Conservation (phyloP, 768 basidiomycete genomes). For the Cystofilobasidium capitatum region DNA sequence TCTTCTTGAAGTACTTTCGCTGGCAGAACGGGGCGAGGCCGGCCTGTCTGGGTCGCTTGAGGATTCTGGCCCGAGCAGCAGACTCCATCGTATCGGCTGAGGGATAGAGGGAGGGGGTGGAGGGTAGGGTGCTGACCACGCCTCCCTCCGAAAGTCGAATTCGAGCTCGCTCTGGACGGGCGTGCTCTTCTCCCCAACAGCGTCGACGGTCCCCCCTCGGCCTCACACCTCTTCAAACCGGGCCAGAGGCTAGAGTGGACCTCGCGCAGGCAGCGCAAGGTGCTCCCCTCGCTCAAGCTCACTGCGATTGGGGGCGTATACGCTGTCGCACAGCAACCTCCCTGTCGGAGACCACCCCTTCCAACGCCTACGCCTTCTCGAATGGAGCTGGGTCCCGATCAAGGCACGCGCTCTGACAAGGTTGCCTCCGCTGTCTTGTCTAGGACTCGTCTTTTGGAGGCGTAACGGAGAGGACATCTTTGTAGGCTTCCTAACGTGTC, state of each 20-base stretch:
- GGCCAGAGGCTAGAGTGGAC: background rate
- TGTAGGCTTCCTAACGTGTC: no score
- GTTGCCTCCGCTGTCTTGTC: no score
- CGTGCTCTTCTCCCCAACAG: background rate
- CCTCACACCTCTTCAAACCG: background rate
- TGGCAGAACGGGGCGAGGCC: conserved; percentile 46
- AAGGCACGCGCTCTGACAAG: no score
- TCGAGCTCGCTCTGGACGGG: background rate
- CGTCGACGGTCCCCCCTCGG: background rate
- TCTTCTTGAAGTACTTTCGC: conserved; percentile 93
- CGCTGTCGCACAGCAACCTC: background rate
- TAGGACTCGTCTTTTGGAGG: no score
- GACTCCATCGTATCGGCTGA: conserved; percentile 8
- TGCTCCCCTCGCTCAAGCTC: background rate
- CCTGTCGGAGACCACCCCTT: no score
- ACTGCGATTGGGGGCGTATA: background rate
- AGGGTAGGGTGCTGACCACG: background rate
- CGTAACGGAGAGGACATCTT: no score
- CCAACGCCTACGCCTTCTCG: no score
- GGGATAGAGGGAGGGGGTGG: background rate
- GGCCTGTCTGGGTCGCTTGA: conserved; percentile 38
- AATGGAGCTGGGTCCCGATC: no score
- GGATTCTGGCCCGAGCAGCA: conserved; percentile 35
- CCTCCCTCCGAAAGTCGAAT: background rate
- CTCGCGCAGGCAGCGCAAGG: background rate